Evolutionary conservation across 2,329 filamentous ascomycete species (phyloP), one percentile per base, ranked within the genome.

Genomic region (Lasiodiplodia hormozganensis): DNA sequence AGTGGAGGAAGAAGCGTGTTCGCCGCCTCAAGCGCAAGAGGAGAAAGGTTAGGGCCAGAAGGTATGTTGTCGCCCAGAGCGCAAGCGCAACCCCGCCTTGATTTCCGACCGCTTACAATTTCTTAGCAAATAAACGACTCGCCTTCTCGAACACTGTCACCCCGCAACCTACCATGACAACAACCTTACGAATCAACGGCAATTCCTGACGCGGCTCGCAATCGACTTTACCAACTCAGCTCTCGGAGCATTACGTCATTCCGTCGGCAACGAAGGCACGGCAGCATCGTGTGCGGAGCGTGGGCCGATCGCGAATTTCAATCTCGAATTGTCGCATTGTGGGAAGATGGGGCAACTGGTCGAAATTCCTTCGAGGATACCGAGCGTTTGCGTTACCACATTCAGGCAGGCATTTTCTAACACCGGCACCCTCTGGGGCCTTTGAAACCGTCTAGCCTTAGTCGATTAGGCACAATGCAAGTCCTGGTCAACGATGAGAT

Each of bases 1-100:
- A 98, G 89, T 98, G 96, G 96, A 96, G 95, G 89, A 99, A 99
- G 92, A 99, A 99, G 95, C 90, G 96, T 85, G 94, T 97, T 87
- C 90, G 96, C 81, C 91, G 96, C 86, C 93, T 99, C 85, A 98
- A 98, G 92, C 92, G 94, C 84, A 99, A 99, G 94, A 94, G 96
- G 88, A 96, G 96, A 94, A 99, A 99, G 95, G 97, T 96, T 87
- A 90, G 96, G 84, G 96, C 95, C 80, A 88, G 96, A 87, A 94
- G 90, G 96, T 98, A 89, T 89, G 94, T 85, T 72, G 52, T 49
- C 21, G 12, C 14, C 14, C 4, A 34, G 53, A 25, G 38, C 58
- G 5, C 25, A 34, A 21, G 18, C 28, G 60, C 47, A 52, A 36
- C 47, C 28, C 47, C 58, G 28, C 56, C 23, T n/a, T 36, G 40